Conservation (phyloP, 2,329 filamentous ascomycete genomes). For the Ophiostoma perfectum region DNA sequence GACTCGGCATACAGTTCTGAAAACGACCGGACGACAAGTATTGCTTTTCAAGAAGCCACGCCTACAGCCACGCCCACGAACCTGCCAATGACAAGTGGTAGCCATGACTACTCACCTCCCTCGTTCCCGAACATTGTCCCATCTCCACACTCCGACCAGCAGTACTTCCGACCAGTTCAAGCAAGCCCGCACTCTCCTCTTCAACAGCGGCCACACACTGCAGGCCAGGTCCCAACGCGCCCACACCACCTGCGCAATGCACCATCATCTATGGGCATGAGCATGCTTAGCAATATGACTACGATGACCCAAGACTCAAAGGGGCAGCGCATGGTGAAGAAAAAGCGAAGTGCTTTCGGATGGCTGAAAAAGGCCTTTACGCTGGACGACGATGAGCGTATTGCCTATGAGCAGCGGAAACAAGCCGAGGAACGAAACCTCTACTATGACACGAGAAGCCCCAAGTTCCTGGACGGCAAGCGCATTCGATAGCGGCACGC, state of each 20-base stretch:
- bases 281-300: conserved; percentile 52
- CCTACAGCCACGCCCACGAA: neutral
- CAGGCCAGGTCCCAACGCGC: conserved; percentile 37
- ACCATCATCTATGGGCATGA: conserved; percentile 52
- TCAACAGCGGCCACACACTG: conserved; percentile 54
- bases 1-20: conserved; percentile 48
- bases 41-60: conserved; percentile 14
- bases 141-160: conserved; percentile 49
- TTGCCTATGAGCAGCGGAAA: conserved; percentile 53
- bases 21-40: conserved; percentile 36
- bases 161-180: conserved; percentile 57
- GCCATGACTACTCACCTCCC: conserved; percentile 36
- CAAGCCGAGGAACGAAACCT: conserved; percentile 41
- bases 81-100: neutral
- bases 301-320: conserved; percentile 41
- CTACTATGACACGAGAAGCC: conserved; percentile 48
- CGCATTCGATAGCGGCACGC: conserved; percentile 34
- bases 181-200: conserved; percentile 60
- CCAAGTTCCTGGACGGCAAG: conserved; percentile 53
- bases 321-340: conserved; percentile 46
- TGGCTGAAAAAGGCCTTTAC: conserved; percentile 65
- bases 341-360: conserved; percentile 62
- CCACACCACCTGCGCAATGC: conserved; percentile 43
- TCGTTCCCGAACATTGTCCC: conserved; percentile 38
- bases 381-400: conserved; percentile 58